Evolutionary conservation across 306 rosid species (phyloP).

Genomic region (Malus sieversii): DNA sequence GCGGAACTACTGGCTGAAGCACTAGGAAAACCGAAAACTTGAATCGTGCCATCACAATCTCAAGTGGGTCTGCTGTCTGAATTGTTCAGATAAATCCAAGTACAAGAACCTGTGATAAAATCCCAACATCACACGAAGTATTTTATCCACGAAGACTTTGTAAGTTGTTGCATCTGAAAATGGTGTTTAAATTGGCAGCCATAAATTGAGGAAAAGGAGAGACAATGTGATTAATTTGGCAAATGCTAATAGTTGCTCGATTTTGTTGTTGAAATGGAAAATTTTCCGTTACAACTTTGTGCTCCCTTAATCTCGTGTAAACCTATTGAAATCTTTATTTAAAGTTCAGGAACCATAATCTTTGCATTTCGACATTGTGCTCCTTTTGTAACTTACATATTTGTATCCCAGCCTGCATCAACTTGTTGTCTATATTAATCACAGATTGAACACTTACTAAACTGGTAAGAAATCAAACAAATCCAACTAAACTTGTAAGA

Average conservation of each 20-base stretch:
- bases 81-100: not conserved
- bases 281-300: no score
- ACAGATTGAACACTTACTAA: no score
- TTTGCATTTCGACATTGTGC: not conserved
- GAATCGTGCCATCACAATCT: not conserved
- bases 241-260: not conserved
- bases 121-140: not conserved
- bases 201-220: not conserved
- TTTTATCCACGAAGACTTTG: not conserved
- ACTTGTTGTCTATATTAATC: no score
- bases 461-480: no score
- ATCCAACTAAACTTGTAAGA: no score
- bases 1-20: conserved; percentile 96
- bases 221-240: not conserved
- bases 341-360: not conserved
- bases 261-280: not conserved
- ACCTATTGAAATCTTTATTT: not conserved
- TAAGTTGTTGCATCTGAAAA: not conserved
- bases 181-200: not conserved
- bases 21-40: conserved; percentile 24
- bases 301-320: no score
- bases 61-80: not conserved
- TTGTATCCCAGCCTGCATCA: no score
- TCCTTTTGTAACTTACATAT: no score
- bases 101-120: not conserved